Evolutionary conservation across 345 rosid genomes (phyloP), one percentile per base, ranked within the genome.

Genomic region (Populus alba): DNA sequence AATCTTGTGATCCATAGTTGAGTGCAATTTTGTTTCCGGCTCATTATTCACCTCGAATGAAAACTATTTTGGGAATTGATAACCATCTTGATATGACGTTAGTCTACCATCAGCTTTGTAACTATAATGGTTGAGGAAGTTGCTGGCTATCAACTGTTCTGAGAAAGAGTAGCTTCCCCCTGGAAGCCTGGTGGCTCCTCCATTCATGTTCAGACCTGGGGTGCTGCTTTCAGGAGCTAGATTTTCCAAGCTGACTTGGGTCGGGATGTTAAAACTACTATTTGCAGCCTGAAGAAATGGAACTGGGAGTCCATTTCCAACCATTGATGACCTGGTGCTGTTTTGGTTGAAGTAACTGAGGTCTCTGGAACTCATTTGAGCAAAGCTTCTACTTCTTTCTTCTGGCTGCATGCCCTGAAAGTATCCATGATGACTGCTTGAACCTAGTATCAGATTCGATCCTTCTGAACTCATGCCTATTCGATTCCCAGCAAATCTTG

Each of bases 111-210:
- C 88, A 29, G 68, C n/a, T 57, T 75, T 75, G 76, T 72, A 72
- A 80, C 73, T 68, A 55, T 82, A 37, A 51, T 70, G 75, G 71
- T 67, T 47, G 31, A 66, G 85, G 70, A 73, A 76, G 81, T 82
- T 82, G 85, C 77, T 77, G 74, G 82, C 79, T 74, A 75, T 57
- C 57, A 75, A 75, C 35, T 81, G 80, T 70, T 81, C 88, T 66
- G 88, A 63, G 20, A 81, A 68, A 72, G 75, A 39, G 55, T 81
- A 67, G 81, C 74, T 75, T 72, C 73, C 85, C 41, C 83, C 82
- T 20, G 81, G 51, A 80, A 74, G 71, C 72, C 81, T 79, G 15
- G 67, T n/a, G 25, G 84, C 81, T 83, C 85, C 93, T 59, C 79
- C 84, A 49, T 78, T 86, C 85, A 85, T 78, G 69, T 71, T 78